phyloP scores from a whole-genome alignment of 495 filamentous ascomycete genomes.

The Aspergillus steynii region DNA sequence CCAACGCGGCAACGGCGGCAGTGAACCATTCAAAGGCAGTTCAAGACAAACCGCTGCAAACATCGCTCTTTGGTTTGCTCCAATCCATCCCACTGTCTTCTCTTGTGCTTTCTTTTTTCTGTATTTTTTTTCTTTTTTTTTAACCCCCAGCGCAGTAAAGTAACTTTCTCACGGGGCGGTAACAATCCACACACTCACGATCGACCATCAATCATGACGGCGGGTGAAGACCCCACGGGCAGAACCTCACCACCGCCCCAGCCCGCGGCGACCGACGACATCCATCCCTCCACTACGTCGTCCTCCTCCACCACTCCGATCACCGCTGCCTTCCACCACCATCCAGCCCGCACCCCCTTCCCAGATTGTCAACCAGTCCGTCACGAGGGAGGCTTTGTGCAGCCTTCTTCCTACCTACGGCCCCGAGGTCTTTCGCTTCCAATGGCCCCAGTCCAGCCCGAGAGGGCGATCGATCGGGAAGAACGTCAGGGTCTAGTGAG shows the following conservation, averaged over 20 bases:
- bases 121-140: no score
- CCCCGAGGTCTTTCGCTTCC: slow-evolving; percentile 56
- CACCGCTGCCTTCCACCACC: slow-evolving; percentile 8
- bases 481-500: slow-evolving; percentile 91
- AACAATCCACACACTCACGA: background rate
- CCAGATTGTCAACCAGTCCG: slow-evolving; percentile 15
- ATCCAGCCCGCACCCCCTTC: slow-evolving; percentile 3
- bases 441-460: slow-evolving; percentile 57
- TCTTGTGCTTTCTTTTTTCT: background rate
- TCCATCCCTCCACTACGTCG: slow-evolving; percentile 4
- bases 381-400: slow-evolving; percentile 63
- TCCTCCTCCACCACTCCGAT: slow-evolving; percentile 7
- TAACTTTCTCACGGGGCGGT: slow-evolving; percentile 2
- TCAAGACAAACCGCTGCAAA: background rate
- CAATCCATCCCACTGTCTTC: no score
- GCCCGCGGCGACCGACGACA: slow-evolving; percentile 17
- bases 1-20: background rate
- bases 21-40: background rate
- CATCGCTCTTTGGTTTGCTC: background rate
- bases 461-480: slow-evolving; percentile 81
- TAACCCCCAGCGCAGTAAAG: no score
- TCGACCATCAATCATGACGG: slow-evolving; percentile 15
- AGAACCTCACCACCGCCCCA: slow-evolving; percentile 25
- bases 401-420: slow-evolving; percentile 84
- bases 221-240: slow-evolving; percentile 25